Conservation (phyloP, 2,329 filamentous ascomycete species). For the Claviceps sp. region DNA sequence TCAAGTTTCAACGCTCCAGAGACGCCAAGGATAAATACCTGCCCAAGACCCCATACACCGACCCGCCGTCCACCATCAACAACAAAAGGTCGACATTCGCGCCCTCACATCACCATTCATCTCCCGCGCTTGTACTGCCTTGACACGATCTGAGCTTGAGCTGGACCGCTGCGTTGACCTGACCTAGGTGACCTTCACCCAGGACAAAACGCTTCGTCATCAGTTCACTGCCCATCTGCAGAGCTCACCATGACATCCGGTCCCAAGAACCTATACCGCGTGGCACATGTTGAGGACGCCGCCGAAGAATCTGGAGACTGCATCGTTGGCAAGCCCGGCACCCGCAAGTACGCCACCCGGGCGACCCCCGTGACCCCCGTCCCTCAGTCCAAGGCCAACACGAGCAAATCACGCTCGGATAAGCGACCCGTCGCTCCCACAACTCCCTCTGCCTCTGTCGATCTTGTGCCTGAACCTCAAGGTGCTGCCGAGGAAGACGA, state of each 20-base stretch:
- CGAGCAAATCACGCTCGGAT: constrained; percentile 32
- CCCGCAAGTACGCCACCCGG: constrained; percentile 33
- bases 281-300: constrained; percentile 34
- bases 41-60: not conserved
- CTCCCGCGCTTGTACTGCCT: constrained; percentile 1
- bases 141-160: not conserved
- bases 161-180: constrained; percentile 2
- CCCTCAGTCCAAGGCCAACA: constrained; percentile 32
- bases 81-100: not conserved
- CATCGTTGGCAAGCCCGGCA: constrained; percentile 25
- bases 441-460: constrained; percentile 21
- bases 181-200: constrained; percentile 1
- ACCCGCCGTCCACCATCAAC: not conserved
- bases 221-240: not conserved
- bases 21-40: not conserved
- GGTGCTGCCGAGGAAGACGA: constrained; percentile 19
- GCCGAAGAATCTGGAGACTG: constrained; percentile 34
- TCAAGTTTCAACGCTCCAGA: not conserved
- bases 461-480: constrained; percentile 30
- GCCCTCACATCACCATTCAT: not conserved
- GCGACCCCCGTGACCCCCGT: constrained; percentile 25
- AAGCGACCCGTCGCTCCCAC: constrained; percentile 19
- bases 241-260: constrained; percentile 27
- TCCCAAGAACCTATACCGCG: constrained; percentile 17
- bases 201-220: constrained; percentile 1